Base-by-base conservation (phyloP, 305 asterid species). In the Fraxinus ornus region DNA sequence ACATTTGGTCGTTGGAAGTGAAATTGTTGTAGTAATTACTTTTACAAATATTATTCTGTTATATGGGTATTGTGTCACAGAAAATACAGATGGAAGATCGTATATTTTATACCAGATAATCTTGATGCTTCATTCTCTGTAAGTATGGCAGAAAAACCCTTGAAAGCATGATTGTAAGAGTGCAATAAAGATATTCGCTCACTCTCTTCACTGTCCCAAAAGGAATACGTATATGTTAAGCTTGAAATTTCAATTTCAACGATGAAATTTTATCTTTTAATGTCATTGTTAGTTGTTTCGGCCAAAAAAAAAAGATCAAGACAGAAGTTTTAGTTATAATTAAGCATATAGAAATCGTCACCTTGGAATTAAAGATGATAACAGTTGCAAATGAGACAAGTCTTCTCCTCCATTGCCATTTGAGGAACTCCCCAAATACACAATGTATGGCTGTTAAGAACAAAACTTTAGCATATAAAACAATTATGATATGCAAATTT, bases 71-170 rank as follows among this genome's bases (percentile, higher is more conserved):
- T 10, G 4, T 9, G 30, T 71, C 17, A 49, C 60, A 33, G 15
- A 73, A 22, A 17, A 30, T 7, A 22, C 32, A 75, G 22, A 55
- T 8, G 32, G 35, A 28, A 41, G 30, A 76, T n/a, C n/a, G 44
- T 4, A 33, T 30, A 36, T 3, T 19, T 3, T 68, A 24, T 88
- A 92, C 96, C 90, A 8, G 97, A 89, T 85, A 93, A 81, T 26
- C 76, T 39, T 77, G 92, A 88, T 76, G 93, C 97, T 87, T 93
- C 94, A 30, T 82, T 81, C 85, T 90, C 87, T 22, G 94, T 91
- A 39, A 93, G 92, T 90, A 90, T 80, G 75, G 93, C 93, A 71
- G 94, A 91, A 83, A 93, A 93, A 37, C 97, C 97, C 85, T 84
- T 91, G 75, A 89, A 89, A 76, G 93, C 91, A 88, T 91, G 93